These are phyloP conservation scores for Diplodia corticola DNA, from an alignment of 2,329 filamentous ascomycete genomes.

Conservation along the genomic window DNA sequence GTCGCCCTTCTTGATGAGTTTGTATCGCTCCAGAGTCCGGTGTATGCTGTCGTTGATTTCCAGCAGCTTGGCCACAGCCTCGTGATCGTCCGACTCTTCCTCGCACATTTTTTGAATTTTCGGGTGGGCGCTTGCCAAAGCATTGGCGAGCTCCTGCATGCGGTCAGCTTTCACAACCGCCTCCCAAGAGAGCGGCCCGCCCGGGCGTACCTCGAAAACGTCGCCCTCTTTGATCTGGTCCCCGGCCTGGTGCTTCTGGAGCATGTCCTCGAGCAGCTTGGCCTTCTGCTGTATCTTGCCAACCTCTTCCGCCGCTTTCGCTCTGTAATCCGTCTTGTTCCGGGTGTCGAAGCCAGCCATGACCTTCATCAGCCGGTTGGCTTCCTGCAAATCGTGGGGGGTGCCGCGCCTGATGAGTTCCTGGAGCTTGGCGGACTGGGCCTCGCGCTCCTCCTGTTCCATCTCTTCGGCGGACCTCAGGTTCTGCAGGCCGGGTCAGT, in stretches of 20 bases:
- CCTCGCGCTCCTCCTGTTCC: constrained; percentile 93
- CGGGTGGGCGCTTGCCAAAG: constrained; percentile 89
- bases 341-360: constrained; percentile 97
- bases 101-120: constrained; percentile 99
- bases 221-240: constrained; percentile 73
- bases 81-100: constrained; percentile 94
- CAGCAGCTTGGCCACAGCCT: constrained; percentile 90
- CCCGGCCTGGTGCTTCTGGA: constrained; percentile 79
- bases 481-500: constrained; percentile 60
- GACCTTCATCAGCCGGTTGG: constrained; percentile 96
- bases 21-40: constrained; percentile 91
- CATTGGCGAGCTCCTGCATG: constrained; percentile 77
- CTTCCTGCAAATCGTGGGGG: constrained; percentile 92
- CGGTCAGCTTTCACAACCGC: constrained; percentile 28
- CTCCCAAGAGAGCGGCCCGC: constrained; percentile 28
- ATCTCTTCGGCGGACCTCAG: constrained; percentile 96
- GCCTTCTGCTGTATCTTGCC: constrained; percentile 95
- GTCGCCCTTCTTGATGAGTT: constrained; percentile 93
- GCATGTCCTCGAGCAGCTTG: constrained; percentile 84
- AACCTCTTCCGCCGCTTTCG: constrained; percentile 95
- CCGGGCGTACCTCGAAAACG: constrained; percentile 60
- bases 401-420: constrained; percentile 91
- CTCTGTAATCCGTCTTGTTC: constrained; percentile 95
- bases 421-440: constrained; percentile 96
- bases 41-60: constrained; percentile 99